Evolutionary conservation across 805 yeast genomes (phyloP).

Genomic region (Teunomyces lycoperdinae): DNA sequence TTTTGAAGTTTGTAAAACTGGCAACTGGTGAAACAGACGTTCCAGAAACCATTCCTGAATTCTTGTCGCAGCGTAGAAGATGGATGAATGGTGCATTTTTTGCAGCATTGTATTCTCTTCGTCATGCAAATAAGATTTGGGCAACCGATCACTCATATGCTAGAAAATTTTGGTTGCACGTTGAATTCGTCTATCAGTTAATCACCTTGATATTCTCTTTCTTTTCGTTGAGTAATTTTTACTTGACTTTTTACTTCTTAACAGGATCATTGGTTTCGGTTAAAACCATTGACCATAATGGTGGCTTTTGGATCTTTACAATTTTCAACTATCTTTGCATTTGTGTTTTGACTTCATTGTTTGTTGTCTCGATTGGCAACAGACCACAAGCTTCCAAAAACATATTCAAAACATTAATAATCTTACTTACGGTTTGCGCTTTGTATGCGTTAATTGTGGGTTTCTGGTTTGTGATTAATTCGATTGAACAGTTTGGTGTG

Average conservation of each 20-base stretch:
- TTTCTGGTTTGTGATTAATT: constrained; percentile 65
- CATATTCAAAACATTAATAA: constrained; percentile 69
- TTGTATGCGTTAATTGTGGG: constrained; percentile 81
- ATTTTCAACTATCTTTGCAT: constrained; percentile 82
- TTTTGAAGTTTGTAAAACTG: constrained; percentile 26
- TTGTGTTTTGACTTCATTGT: constrained; percentile 80
- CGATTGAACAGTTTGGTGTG: constrained; percentile 42
- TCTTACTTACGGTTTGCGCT: constrained; percentile 74
- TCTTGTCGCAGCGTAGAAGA: constrained; percentile 26
- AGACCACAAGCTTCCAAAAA: constrained; percentile 94
- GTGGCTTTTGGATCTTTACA: constrained; percentile 83
- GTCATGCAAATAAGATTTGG: constrained; percentile 23
- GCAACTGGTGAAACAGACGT: constrained; percentile 32
- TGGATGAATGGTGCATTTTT: constrained; percentile 32
- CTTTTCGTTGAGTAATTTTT: constrained; percentile 26
- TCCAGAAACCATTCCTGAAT: constrained; percentile 25
- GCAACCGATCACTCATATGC: constrained; percentile 20
- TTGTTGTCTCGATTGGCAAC: constrained; percentile 93
- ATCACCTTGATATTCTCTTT: constrained; percentile 21
- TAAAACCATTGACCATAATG: constrained; percentile 50
- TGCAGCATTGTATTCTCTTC: constrained; percentile 26
- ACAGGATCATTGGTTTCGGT: constrained; percentile 72
- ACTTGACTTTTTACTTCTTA: constrained; percentile 26
- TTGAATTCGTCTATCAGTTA: constrained; percentile 24
- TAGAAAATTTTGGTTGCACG: constrained; percentile 22